Evolutionary conservation across 2,329 filamentous ascomycete genomes (phyloP), one percentile per base, ranked within the genome.

Genomic region (Penicillium sp.): DNA sequence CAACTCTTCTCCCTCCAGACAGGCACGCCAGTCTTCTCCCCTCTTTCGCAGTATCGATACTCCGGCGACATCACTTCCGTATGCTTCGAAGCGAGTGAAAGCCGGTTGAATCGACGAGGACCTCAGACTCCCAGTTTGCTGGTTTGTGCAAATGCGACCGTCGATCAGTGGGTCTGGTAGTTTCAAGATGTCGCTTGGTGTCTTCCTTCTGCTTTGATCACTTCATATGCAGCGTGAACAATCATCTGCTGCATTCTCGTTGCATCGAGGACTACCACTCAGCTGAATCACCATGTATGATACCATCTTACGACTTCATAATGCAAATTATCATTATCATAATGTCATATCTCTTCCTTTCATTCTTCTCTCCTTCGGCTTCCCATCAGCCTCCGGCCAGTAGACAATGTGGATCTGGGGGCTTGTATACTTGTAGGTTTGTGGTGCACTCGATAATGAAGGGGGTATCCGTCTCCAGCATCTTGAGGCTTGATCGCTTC

Each of bases 111-210:
- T 18, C 43, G 31, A 12, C 52, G 60, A 33, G 64, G 61, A 0
- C 58, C 63, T 2, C 66, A 66, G 44, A 62, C 58, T 0, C 69
- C 69, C 3, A 66, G 66, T 44, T 52, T 73, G 46, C 43, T 73
- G 40, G 63, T 72, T 44, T 61, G 64, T 47, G 53, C 65, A 1
- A 57, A 66, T 24, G 56, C 54, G 10, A 56, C 57, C 2, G 64
- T 73, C 25, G 65, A 72, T 44, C 64, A 73, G 50, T 72, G 70
- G 69, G 61, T 51, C n/a, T 71, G 68, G 67, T 69, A 60, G 42
- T 3, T 27, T 20, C 1, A 9, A n/a, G 1, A 7, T 18, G 9
- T 4, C 7, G 2, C 13, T 15, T 13, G 13, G 13, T 15, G 2
- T 33, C 4, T 35, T 10, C n/a, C 8, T 8, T 8, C 8, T 15